Conservation (phyloP, 73 alveolate genomes). For the Tetrahymena thermophila region DNA sequence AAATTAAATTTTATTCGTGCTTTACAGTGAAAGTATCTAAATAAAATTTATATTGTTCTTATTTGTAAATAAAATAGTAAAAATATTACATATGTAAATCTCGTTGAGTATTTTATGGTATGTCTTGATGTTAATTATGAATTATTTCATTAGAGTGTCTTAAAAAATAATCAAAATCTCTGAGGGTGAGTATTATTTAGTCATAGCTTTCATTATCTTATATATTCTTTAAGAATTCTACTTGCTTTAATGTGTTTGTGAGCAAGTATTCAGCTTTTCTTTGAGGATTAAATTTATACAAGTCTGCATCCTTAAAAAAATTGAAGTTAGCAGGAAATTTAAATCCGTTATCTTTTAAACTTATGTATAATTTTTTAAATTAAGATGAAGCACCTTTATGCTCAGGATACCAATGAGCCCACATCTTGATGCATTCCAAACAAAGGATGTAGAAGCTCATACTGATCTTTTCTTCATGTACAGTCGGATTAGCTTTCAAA, state of each 20-base stretch:
- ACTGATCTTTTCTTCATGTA: neutral
- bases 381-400: neutral
- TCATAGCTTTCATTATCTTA: neutral
- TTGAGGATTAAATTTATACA: neutral
- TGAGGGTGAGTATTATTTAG: neutral
- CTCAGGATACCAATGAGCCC: neutral
- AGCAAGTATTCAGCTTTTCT: neutral
- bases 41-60: neutral
- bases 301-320: neutral
- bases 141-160: neutral
- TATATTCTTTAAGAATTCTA: neutral
- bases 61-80: neutral
- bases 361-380: neutral
- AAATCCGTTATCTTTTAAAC: neutral
- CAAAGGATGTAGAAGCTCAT: constrained; percentile 3
- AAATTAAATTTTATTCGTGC: neutral
- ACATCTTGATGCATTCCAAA: neutral
- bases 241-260: neutral
- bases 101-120: neutral
- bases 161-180: neutral
- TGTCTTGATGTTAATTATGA: neutral
- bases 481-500: neutral
- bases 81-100: neutral
- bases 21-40: neutral
- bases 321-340: neutral